Evolutionary conservation across 257 asterid genomes (phyloP).

Genomic region (Plantago major): DNA sequence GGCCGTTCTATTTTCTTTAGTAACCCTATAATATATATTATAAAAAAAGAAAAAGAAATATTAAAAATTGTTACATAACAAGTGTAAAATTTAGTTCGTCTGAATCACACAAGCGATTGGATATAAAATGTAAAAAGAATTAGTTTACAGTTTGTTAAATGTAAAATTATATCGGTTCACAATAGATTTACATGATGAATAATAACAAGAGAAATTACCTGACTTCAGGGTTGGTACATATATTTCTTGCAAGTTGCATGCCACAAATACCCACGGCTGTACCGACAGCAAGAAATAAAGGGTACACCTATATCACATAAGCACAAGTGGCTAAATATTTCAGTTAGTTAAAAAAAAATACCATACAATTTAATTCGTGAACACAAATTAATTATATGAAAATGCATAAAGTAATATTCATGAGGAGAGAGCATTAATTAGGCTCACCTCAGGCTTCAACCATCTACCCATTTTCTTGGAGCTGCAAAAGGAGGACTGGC

Average conservation of each 20-base stretch:
- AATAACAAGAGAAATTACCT: conserved; percentile 28
- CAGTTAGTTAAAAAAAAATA: neutral
- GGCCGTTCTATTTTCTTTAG: conserved; percentile 35
- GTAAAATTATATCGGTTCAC: too few relatives aligned
- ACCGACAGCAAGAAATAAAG: conserved; percentile 35
- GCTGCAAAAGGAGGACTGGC: conserved; percentile 17
- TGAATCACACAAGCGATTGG: too few relatives aligned
- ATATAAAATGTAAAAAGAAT: too few relatives aligned
- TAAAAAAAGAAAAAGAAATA: too few relatives aligned
- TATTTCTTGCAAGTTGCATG: conserved; percentile 39
- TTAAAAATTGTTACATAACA: too few relatives aligned
- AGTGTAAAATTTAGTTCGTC: too few relatives aligned
- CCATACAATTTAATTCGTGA: too few relatives aligned
- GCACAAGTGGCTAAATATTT: neutral
- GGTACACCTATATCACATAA: conserved; percentile 27
- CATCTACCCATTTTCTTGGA: conserved; percentile 32
- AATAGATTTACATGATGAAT: too few relatives aligned
- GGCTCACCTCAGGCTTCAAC: conserved; percentile 36
- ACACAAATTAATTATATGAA: too few relatives aligned
- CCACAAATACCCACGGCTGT: conserved; percentile 31
- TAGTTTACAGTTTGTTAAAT: too few relatives aligned
- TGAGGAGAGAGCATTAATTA: too few relatives aligned
- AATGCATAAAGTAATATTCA: too few relatives aligned
- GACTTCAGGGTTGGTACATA: conserved; percentile 41
- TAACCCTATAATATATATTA: conserved; percentile 20